Base-by-base conservation (phyloP, 345 rosid genomes). In the Abelmoschus esculentus region DNA sequence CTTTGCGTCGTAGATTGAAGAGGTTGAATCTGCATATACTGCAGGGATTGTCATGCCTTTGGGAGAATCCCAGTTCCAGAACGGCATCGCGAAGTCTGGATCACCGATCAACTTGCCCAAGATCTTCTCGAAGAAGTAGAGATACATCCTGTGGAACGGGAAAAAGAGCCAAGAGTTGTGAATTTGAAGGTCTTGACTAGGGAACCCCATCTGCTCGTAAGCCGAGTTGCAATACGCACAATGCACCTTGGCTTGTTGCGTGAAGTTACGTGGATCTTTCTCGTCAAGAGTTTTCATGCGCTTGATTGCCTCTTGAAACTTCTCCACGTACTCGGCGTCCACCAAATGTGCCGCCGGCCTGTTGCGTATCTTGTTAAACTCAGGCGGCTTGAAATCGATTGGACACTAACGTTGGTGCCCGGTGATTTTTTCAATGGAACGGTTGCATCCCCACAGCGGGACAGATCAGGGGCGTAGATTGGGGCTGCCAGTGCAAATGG, bases 61-160 rank as follows among this genome's bases (percentile, higher is more conserved):
- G 0, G 89, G 82, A 4, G 85, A 61, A 65, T 85, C 89, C 91
- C 89, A 85, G 49, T 85, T 87, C 91, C 91, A 85, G 12, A 66
- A 87, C 0, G 91, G 88, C 72, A 84, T 59, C 17, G 86, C 81
- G 17, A 86, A 86, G 15, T 78, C 77, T 2, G 87, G 87, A 55
- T 85, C 89, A 15, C 44, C 80, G 9, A 87, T 85, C 38, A 87
- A 61, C 49, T 76, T 83, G 1, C 86, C 91, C 26, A 85, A 66
- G 19, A 83, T 87, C 70, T 53, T 83, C 70, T 87, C 89, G 28
- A 40, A 56, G 32, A 26, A 56, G 11, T 26, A 56, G 2, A 56
- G 80, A 59, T 85, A 87, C 34, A 69, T 67, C 54, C 87, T 80
- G 42, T 82, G 91, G 69, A 78, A 87, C 3, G 91, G 91, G 66